Base-by-base conservation (phyloP, 495 filamentous ascomycete species). In the Antarctomyces pellizariae region DNA sequence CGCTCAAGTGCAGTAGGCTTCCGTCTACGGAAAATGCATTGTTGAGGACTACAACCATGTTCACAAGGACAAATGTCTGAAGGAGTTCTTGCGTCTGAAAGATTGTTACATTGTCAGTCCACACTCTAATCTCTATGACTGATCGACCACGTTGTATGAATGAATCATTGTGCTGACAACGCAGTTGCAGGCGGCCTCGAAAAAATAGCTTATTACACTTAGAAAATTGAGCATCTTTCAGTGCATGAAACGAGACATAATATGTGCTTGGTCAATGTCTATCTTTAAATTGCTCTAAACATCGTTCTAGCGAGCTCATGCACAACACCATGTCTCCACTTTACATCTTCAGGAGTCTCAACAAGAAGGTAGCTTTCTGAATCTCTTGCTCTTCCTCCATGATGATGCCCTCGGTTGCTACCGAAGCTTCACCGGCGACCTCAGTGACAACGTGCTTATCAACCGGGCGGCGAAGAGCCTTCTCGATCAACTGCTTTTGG, bases 11-110 rank as follows among this genome's bases (percentile, higher is more conserved):
- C 24, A 32, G 26, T 38, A 95, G 84, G 70, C 75, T 26, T 59
- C 78, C 5, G 59, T 62, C 9, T 99, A 95, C 41, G 86, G 86
- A 27, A 82, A 82, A 58, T 99, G 86, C 45, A 66, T 99, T 31
- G 57, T 86, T 18, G 65, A 65, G 5, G 84, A 99, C 44, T 95
- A 89, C 49, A 83, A 82, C 42, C 67, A 77, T 13, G 67, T 93
- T 3, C 62, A 83, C 36, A 90, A 90, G 38, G 79, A 93, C 46
- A 80, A 84, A 56, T 99, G 86, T 42, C 56, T 59, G 2, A 67
- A 64, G 26, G 79, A 93, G 42, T 95, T 99, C 33, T 49, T 90
- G 47, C 65, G 50, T 36, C 46, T 95, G 26, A 91, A 91, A 48
- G 59, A 93, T 34, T 99, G 86, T 47, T 83, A 75, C 39, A 35